Percentiles rank a stretch among this genome's conserved stretches.
Conservation (phyloP, 768 basidiomycete species). For the Pleurotus citrinopileatus region DNA sequence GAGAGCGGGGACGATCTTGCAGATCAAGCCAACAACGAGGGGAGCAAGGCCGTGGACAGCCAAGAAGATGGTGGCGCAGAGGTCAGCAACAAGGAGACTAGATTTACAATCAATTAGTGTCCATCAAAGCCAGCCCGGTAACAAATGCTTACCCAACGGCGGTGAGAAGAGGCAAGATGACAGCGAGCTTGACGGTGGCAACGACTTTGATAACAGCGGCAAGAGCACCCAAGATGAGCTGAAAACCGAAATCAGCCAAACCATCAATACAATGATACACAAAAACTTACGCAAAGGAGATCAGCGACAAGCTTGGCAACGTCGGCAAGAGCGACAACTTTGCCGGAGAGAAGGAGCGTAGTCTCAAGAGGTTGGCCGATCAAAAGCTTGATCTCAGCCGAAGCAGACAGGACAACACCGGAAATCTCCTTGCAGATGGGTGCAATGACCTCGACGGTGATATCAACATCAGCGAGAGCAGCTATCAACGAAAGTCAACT, state of each 20-base stretch:
- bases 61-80: constrained; percentile 5
- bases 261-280: not conserved
- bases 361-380: constrained; percentile 14
- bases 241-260: not conserved
- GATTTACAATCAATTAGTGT: not conserved
- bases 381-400: constrained; percentile 17
- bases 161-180: constrained; percentile 14
- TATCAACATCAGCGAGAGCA: constrained; percentile 13
- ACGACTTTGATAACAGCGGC: constrained; percentile 11
- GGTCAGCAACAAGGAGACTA: constrained; percentile 8
- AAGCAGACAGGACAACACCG: constrained; percentile 12
- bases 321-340: constrained; percentile 13
- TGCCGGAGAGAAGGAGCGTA: constrained; percentile 13
- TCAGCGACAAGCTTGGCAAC: constrained; percentile 17
- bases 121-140: not conserved
- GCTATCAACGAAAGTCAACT: constrained; percentile 11
- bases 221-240: constrained; percentile 20
- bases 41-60: constrained; percentile 11
- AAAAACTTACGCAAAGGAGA: constrained; percentile 19
- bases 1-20: constrained; percentile 1
- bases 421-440: constrained; percentile 16
- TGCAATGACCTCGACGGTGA: constrained; percentile 16
- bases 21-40: constrained; percentile 9
- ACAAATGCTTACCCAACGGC: constrained; percentile 17
- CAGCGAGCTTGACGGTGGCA: constrained; percentile 5